Base-by-base conservation (phyloP, 192 early-diverging fungal genomes). In the Piromyces sp. region DNA sequence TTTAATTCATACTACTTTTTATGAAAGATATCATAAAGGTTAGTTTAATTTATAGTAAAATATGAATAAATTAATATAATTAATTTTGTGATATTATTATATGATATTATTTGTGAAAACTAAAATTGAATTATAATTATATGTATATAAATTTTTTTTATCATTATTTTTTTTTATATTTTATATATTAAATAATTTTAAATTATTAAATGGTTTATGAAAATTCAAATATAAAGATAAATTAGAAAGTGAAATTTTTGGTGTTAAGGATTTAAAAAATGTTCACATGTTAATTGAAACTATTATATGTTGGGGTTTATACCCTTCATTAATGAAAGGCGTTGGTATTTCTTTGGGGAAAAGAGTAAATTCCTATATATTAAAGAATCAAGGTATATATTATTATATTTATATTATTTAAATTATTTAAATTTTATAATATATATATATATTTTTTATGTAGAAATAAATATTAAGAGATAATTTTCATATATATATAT, bases 261-360 rank as follows among this genome's bases (percentile, higher is more conserved):
- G 92, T 80, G 85, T 92, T n/a, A 84, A 87, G 82, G 92, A 93
- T 83, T 84, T 90, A 30, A 85, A 90, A 37, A 84, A 90, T 58
- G 84, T 93, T 29, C 87, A 92, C 81, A 93, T 91, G 28, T 86
- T 93, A 80, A 82, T 93, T 17, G 90, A 93, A 84, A 87, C 92
- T 37, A 84, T 92, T 40, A 87, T 92, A 5, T 92, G 86, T 33
- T 91, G 90, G 90, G 92, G 92, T 13, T 83, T 95, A 16, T 89
- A 90, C 81, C 94, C 94, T 1, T 88, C 87, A 33, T 84, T 94
- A 30, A 82, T 90, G 29, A 88, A 88, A 0, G 93, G 92, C 19
- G 91, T 94, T 0, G 94, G 94, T 2, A 86, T 95, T 58, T 90
- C 91, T 12, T 83, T 94, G 38, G 86, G 86, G 15, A 86, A 89